Conservation (phyloP, 2,329 filamentous ascomycete species). For the Aspergillus sp. region DNA sequence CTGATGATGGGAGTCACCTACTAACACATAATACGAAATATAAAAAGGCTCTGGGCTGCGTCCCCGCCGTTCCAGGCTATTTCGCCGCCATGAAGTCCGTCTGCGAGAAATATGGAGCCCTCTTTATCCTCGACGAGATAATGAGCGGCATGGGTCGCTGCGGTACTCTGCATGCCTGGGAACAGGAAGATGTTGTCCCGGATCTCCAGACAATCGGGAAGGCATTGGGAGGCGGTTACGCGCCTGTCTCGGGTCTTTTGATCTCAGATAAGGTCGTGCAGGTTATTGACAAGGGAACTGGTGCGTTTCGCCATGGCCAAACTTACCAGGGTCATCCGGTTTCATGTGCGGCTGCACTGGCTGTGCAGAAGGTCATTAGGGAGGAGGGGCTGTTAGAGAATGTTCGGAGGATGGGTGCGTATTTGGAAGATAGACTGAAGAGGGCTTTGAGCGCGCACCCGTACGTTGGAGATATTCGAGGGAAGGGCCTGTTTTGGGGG, state of each 20-base stretch:
- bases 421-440: conserved; percentile 44
- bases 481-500: conserved; percentile 60
- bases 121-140: conserved; percentile 77
- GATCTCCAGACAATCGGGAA: conserved; percentile 63
- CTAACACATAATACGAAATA: not conserved
- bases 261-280: conserved; percentile 51
- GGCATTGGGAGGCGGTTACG: conserved; percentile 58
- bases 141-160: conserved; percentile 65
- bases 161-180: conserved; percentile 60
- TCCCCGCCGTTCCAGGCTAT: conserved; percentile 66
- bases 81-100: conserved; percentile 66
- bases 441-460: conserved; percentile 45
- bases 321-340: conserved; percentile 61
- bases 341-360: conserved; percentile 59
- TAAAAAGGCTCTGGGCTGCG: conserved; percentile 63
- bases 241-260: conserved; percentile 56
- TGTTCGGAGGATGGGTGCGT: conserved; percentile 53
- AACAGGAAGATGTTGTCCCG: conserved; percentile 57
- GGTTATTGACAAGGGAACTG: conserved; percentile 47
- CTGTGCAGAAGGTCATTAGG: conserved; percentile 60
- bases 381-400: conserved; percentile 60
- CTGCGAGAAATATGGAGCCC: conserved; percentile 68
- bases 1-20: too few species aligned
- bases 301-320: conserved; percentile 59
- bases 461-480: conserved; percentile 59